phyloP scores from a whole-genome alignment of 2,329 filamentous ascomycete species.

The Cytospora schulzeri region DNA sequence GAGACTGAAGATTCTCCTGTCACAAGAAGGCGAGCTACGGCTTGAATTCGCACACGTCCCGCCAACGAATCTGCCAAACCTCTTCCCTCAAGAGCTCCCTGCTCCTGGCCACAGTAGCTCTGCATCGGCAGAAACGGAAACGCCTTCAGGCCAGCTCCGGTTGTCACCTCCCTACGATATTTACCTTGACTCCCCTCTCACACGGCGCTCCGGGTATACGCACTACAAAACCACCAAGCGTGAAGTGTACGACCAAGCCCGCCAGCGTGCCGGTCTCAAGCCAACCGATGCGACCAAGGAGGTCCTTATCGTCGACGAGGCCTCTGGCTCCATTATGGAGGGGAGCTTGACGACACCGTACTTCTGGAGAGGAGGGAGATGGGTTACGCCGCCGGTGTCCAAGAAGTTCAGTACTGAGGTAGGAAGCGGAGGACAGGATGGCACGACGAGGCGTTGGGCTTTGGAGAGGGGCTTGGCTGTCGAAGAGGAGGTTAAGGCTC shows the following conservation, averaged over 20 bases:
- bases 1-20: constrained; percentile 59
- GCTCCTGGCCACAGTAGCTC: constrained; percentile 38
- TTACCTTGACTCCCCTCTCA: constrained; percentile 46
- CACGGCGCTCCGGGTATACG: constrained; percentile 64
- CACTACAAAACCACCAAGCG: constrained; percentile 84
- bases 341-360: constrained; percentile 82
- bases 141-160: constrained; percentile 29
- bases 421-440: constrained; percentile 76
- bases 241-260: constrained; percentile 70
- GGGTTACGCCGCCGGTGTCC: constrained; percentile 78
- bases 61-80: constrained; percentile 48
- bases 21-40: constrained; percentile 48
- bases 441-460: constrained; percentile 83
- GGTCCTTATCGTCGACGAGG: constrained; percentile 70
- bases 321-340: constrained; percentile 73
- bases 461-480: constrained; percentile 68
- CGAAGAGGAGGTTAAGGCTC: constrained; percentile 63
- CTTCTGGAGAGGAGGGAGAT: constrained; percentile 70
- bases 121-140: constrained; percentile 9
- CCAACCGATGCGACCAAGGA: constrained; percentile 58
- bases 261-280: constrained; percentile 60
- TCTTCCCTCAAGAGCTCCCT: constrained; percentile 61
- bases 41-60: constrained; percentile 44
- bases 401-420: constrained; percentile 37
- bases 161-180: constrained; percentile 44